A percentile compares a stretch with the other conserved stretches of the same genome.
These are phyloP conservation scores for Albatrellus ellisii DNA, from an alignment of 768 basidiomycete genomes.

Conservation along the genomic window DNA sequence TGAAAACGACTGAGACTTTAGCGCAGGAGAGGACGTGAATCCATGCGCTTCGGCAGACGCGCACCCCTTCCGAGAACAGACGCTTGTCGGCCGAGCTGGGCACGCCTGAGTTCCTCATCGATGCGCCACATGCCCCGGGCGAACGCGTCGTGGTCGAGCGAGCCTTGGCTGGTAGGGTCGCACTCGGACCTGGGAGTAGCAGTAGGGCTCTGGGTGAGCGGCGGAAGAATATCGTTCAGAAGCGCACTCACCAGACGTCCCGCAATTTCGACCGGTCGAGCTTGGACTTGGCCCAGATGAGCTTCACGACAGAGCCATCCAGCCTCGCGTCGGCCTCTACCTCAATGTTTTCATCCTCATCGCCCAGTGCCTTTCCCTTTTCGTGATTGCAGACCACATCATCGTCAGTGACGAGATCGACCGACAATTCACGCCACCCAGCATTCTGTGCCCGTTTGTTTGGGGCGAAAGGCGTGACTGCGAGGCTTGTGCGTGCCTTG, in stretches of 20 bases:
- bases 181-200: slow-evolving; percentile 43
- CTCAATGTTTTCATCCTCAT: slow-evolving; percentile 19
- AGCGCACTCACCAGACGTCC: slow-evolving; percentile 44
- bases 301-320: slow-evolving; percentile 38
- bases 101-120: slow-evolving; percentile 57
- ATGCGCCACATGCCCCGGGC: slow-evolving; percentile 69
- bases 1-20: too few species aligned
- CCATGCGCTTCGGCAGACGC: too few species aligned
- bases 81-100: too few species aligned
- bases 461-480: background rate
- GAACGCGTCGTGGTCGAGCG: slow-evolving; percentile 47
- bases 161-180: slow-evolving; percentile 36
- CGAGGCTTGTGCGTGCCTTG: slow-evolving; percentile 9
- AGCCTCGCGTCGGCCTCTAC: slow-evolving; percentile 31
- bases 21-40: too few species aligned
- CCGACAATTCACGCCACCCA: slow-evolving; percentile 59
- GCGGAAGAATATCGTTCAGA: too few species aligned
- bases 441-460: slow-evolving; percentile 37
- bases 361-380: background rate
- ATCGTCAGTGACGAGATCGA: slow-evolving; percentile 39
- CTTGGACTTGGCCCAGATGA: slow-evolving; percentile 47
- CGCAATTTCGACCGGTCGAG: slow-evolving; percentile 35
- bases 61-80: too few species aligned
- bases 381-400: slow-evolving; percentile 14
- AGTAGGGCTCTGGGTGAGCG: too few species aligned